These are phyloP conservation scores for Volutella citrinella DNA, from an alignment of 2,329 filamentous ascomycete genomes.

Conservation along the genomic window DNA sequence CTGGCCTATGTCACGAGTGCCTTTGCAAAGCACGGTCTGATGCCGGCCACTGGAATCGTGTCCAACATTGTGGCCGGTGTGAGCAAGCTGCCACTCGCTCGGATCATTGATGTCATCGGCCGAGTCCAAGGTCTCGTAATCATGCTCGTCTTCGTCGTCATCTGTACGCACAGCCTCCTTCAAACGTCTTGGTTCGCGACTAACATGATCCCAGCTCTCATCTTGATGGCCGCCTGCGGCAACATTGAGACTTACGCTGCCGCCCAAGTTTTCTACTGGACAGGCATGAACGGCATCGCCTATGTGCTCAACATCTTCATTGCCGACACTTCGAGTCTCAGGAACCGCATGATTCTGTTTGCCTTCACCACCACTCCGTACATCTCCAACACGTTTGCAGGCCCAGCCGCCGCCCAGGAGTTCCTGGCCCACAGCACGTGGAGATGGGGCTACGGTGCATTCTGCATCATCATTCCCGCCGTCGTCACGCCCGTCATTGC, in stretches of 20 bases:
- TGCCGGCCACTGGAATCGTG: constrained; percentile 47
- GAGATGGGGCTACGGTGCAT: constrained; percentile 54
- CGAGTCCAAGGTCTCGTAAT: constrained; percentile 56
- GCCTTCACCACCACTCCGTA: constrained; percentile 38
- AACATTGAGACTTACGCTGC: constrained; percentile 41
- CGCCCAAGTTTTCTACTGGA: constrained; percentile 49
- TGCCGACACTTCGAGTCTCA: constrained; percentile 52
- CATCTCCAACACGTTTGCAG: constrained; percentile 41
- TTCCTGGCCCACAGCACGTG: constrained; percentile 33
- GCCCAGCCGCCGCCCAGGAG: constrained; percentile 31
- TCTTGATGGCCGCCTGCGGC: constrained; percentile 58
- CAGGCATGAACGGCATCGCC: constrained; percentile 8
- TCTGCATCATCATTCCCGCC: constrained; percentile 42
- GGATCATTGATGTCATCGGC: constrained; percentile 60
- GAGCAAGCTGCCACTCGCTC: constrained; percentile 57
- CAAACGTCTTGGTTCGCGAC: not conserved
- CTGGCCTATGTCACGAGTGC: constrained; percentile 32
- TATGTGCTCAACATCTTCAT: constrained; percentile 10
- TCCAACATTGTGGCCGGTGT: constrained; percentile 39
- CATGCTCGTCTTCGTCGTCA: constrained; percentile 7
- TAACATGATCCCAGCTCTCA: constrained; percentile 39
- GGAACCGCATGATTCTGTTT: constrained; percentile 33
- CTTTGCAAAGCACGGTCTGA: constrained; percentile 45
- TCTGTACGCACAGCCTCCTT: not conserved
- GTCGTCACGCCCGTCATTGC: constrained; percentile 4